Evolutionary conservation across 2,329 filamentous ascomycete species (phyloP).

Genomic region (Oidium heveae): DNA sequence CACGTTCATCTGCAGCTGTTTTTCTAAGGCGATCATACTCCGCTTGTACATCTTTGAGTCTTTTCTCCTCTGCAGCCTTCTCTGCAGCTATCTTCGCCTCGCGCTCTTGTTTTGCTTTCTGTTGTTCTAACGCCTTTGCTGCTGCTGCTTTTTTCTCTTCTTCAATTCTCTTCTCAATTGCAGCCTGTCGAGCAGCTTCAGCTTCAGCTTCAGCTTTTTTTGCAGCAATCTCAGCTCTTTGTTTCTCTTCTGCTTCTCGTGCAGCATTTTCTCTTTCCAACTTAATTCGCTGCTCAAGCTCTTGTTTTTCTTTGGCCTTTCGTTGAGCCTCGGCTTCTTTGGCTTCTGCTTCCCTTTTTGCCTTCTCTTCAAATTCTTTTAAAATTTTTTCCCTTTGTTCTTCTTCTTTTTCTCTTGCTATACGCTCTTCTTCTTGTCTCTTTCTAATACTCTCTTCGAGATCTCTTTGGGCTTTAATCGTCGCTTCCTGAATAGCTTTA

Average conservation of each 20-base stretch:
- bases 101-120: conserved; percentile 13
- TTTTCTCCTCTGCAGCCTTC: conserved; percentile 6
- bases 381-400: conserved; percentile 3
- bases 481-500: conserved; percentile 9
- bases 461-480: conserved; percentile 8
- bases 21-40: conserved; percentile 9
- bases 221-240: conserved; percentile 6
- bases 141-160: conserved; percentile 13
- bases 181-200: conserved; percentile 19
- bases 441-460: conserved; percentile 16
- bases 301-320: conserved; percentile 1
- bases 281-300: conserved; percentile 4
- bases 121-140: conserved; percentile 11
- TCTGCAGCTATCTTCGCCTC: conserved; percentile 4
- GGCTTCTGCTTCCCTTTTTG: conserved; percentile 6
- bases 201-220: conserved; percentile 15
- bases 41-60: conserved; percentile 5
- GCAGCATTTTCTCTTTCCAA: conserved; percentile 2
- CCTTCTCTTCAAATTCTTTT: conserved; percentile 3
- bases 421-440: conserved; percentile 13
- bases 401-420: conserved; percentile 5
- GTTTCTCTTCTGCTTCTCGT: not conserved
- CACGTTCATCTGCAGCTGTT: conserved; percentile 14
- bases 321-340: conserved; percentile 8
- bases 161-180: conserved; percentile 15